Conservation (phyloP, 176 grass and related monocot genomes). For the Elaeis guineensis region DNA sequence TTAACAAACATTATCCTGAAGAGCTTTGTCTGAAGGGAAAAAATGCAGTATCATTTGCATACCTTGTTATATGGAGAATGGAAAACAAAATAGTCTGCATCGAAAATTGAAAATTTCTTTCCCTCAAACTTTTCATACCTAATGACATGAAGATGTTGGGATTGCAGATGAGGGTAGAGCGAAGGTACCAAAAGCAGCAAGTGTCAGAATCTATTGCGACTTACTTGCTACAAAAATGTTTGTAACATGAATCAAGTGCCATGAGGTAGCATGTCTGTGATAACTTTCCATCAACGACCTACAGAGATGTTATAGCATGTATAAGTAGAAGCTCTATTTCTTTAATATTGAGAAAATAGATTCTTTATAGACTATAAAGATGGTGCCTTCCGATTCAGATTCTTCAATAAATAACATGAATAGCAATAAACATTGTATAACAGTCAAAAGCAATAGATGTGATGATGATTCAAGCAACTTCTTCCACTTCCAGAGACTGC, state of each 20-base stretch:
- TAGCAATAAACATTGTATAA: no score
- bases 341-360: no score
- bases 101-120: constrained; percentile 63
- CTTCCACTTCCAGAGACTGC: no score
- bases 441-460: no score
- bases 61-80: constrained; percentile 99
- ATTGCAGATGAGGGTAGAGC: background rate
- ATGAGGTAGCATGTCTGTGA: constrained; percentile 95
- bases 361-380: no score
- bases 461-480: no score
- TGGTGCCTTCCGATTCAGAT: no score
- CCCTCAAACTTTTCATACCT: constrained; percentile 82
- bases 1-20: no score
- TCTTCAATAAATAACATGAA: no score
- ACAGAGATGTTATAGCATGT: background rate
- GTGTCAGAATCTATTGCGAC: background rate
- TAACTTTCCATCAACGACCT: constrained; percentile 99
- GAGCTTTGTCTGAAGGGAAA: no score
- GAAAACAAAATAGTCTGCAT: constrained; percentile 85
- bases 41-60: background rate
- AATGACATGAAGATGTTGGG: background rate
- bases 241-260: constrained; percentile 87
- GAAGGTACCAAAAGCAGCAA: background rate
- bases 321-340: no score
- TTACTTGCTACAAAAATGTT: constrained; percentile 68